Base-by-base conservation (phyloP, 2,329 filamentous ascomycete genomes). In the Dactylonectria macrodidyma region DNA sequence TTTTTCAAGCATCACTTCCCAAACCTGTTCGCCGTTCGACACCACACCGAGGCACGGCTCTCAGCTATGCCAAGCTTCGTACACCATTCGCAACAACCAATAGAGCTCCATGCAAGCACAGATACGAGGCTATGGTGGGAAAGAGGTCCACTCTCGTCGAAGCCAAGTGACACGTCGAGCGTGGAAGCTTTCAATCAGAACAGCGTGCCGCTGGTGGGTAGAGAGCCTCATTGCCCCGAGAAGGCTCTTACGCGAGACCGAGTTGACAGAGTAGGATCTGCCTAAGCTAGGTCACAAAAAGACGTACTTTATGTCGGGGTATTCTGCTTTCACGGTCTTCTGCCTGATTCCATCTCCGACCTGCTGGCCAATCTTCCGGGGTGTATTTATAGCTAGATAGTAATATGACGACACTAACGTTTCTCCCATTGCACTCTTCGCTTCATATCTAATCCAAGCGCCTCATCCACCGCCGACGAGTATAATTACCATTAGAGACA, bases 1-100 rank as follows among this genome's bases (percentile, higher is more conserved):
- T 59, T 59, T 30, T 59, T 59, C 22, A 59, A 59, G 16, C 57
- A 51, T 5, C 57, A 51, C 12, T 59, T 59, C 33, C 57, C 57
- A 3, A 50, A 51, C 7, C 22, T 59, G 57, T 51, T 59, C 11
- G 46, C 16, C 14, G 47, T 36, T 19, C 33, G 22, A 9, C 57
- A 22, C 8, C 6, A 24, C 19, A 38, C 34, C 14, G 47, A 59
- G 4, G 33, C 33, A 33, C 46, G n/a, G 30, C 46, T 59, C 22
- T 24, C 34, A 14, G 34, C 57, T 51, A 33, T 59, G 51, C 57
- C 47, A n/a, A 59, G 57, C 47, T 59, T 59, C 14, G 47, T 51
- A 2, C 38, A 14, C 38, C 10, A 41, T 41, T 1, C 38, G 36
- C 46, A 19, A 38, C 57, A 38, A 41, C 22, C 47, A 44, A 10